These are phyloP conservation scores for Serendipita sp. DNA, from an alignment of 1,284 basidiomycete species.

Conservation along the genomic window DNA sequence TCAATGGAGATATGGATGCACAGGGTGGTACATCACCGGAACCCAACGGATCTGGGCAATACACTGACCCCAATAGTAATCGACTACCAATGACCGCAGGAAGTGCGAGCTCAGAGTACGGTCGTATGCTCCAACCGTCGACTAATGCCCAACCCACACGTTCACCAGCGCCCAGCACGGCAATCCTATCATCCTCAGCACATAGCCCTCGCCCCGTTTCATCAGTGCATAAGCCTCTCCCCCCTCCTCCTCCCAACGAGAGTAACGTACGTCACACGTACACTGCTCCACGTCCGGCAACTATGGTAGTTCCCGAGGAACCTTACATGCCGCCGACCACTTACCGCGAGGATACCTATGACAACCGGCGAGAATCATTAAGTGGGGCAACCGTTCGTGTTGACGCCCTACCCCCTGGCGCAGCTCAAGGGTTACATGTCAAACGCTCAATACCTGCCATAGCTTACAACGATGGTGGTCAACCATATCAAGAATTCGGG, in stretches of 20 bases:
- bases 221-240: conserved; percentile 57
- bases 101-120: conserved; percentile 33
- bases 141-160: conserved; percentile 12
- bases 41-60: neutral
- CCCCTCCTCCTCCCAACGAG: conserved; percentile 28
- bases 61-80: conserved; percentile 4
- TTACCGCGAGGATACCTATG: conserved; percentile 28
- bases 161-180: conserved; percentile 24
- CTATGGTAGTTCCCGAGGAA: neutral
- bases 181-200: conserved; percentile 19
- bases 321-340: conserved; percentile 15
- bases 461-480: conserved; percentile 8
- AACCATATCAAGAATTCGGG: conserved; percentile 13
- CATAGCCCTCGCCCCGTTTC: conserved; percentile 26
- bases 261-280: neutral
- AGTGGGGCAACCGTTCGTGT: conserved; percentile 45
- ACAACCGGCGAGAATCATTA: conserved; percentile 58
- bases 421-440: conserved; percentile 20
- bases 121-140: conserved; percentile 16
- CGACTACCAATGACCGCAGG: conserved; percentile 17
- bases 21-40: conserved; percentile 5
- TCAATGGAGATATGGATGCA: neutral
- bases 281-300: neutral
- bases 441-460: conserved; percentile 1
- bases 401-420: conserved; percentile 34